Evolutionary conservation across 2,329 filamentous ascomycete genomes (phyloP), one percentile per base, ranked within the genome.

Genomic region (Hypoxylon sp.): DNA sequence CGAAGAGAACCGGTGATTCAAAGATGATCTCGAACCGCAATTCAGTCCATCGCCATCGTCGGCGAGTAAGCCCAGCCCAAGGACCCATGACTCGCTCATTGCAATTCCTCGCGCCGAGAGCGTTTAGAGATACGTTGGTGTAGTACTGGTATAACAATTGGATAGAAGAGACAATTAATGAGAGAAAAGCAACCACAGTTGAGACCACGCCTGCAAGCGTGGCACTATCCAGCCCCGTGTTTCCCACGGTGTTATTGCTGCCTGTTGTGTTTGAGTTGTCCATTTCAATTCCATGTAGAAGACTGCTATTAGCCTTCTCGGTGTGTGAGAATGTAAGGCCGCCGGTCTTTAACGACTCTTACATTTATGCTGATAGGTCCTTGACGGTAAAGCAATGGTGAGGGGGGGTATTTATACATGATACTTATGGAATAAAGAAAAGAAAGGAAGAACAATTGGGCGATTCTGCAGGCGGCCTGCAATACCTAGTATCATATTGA

Each of bases 11-110:
- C 23, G 73, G 72, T 0, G 68, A 60, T 45, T 74, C 71, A 53
- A 73, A 75, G 17, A 72, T 65, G 17, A 74, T 69, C 59, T 75
- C 70, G 25, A 72, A 69, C 17, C 73, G 68, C 5, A 75, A 59
- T 55, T 74, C 63, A 11, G 52, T 59, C 67, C 60, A 71, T 23
- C 65, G 65, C 56, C 69, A 67, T 13, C 59, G 52, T 2, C 69
- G 62, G 6, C 57, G 60, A 3, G 68, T 73, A 25, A 50, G 51
- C 36, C 25, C 51, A 2, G 68, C 71, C 73, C 71, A 75, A 19
- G 67, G 57, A 2, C 71, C 71, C 69, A 74, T 75, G 5, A 73
- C 72, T 9, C 60, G 45, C 17, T 59, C 57, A 41, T 65, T 65
- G 57, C 64, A 71, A 49, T 70, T 70, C n/a, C 68, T 59, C 5